Base-by-base conservation (phyloP, 768 basidiomycete genomes). In the Leccinum aurantiacum region DNA sequence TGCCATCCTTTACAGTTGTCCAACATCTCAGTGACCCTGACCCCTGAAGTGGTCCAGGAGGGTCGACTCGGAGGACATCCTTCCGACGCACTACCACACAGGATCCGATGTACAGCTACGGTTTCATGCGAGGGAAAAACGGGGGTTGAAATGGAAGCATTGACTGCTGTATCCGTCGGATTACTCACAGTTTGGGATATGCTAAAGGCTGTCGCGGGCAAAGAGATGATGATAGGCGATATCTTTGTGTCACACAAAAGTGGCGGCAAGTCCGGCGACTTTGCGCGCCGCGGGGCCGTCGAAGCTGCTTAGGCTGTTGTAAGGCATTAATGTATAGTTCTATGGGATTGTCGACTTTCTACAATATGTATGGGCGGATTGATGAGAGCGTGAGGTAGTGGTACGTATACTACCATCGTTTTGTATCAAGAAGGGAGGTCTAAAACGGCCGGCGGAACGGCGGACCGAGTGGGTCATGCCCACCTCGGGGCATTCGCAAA, bases 101-200 rank as follows among this genome's bases (percentile, higher is more conserved):
- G 78, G 66, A 83, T 93, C 54, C 65, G 80, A 31, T 91, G 89
- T 65, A 73, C 75, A 37, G 90, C 87, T 25, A 87, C 84, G 8
- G 90, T 92, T 37, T 78, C 86, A 44, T 90, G 88, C 64, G 83
- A 87, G 71, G 90, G 91, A 14, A 87, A 86, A 71, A 93, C 93
- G 14, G 90, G 94, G 5, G 91, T 94, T 19, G 92, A 94, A 77
- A 94, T 98, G 90, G 95, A 97, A 75, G 94, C 93, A 24, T 71
- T 95, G 58, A 91, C 88, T n/a, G 88, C 88, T 24, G 93, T 92
- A 9, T 86, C 86, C 1, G 78, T 90, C 31, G 87, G 87, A 6
- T 79, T 91, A 33, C 76, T 95, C 56, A 92, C 91, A 1, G 86
- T 95, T 14, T 96, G 93, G 90, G 93, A 94, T 69, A 95, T 96